Evolutionary conservation across 352 stramenopile species (phyloP).

Genomic region (Phytophthora europaea): DNA sequence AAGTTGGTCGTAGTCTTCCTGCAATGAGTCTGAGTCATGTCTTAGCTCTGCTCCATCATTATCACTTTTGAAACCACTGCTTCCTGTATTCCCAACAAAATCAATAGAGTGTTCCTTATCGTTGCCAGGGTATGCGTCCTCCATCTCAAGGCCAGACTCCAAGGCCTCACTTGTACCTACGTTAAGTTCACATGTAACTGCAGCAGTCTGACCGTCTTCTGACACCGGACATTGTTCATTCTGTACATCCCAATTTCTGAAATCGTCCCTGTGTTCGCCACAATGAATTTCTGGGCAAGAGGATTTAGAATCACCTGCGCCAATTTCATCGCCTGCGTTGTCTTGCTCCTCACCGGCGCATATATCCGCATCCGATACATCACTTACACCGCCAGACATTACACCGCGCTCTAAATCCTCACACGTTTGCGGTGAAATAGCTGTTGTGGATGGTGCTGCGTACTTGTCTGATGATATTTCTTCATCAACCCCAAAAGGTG

Average conservation of each 20-base stretch:
- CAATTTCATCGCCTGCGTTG: neutral
- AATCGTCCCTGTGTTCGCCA: neutral
- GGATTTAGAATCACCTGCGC: neutral
- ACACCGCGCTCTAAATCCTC: neutral
- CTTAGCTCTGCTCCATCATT: too few relatives aligned
- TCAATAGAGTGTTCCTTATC: too few relatives aligned
- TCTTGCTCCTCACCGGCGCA: neutral
- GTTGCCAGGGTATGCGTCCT: too few relatives aligned
- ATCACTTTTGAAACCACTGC: too few relatives aligned
- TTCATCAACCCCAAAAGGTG: conserved; percentile 23
- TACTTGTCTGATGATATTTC: neutral
- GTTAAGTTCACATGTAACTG: too few relatives aligned
- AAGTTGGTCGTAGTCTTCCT: too few relatives aligned
- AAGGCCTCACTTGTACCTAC: too few relatives aligned
- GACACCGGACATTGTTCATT: too few relatives aligned
- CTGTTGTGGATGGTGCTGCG: neutral
- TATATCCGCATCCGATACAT: neutral
- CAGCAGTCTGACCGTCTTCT: too few relatives aligned
- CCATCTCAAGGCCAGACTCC: too few relatives aligned
- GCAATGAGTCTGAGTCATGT: too few relatives aligned
- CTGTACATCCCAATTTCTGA: neutral
- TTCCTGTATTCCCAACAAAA: too few relatives aligned
- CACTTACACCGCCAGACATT: neutral
- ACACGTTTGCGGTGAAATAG: neutral
- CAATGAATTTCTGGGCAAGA: neutral